Evolutionary conservation across 2,329 filamentous ascomycete species (phyloP).

Genomic region (Parastagonospora avenae): DNA sequence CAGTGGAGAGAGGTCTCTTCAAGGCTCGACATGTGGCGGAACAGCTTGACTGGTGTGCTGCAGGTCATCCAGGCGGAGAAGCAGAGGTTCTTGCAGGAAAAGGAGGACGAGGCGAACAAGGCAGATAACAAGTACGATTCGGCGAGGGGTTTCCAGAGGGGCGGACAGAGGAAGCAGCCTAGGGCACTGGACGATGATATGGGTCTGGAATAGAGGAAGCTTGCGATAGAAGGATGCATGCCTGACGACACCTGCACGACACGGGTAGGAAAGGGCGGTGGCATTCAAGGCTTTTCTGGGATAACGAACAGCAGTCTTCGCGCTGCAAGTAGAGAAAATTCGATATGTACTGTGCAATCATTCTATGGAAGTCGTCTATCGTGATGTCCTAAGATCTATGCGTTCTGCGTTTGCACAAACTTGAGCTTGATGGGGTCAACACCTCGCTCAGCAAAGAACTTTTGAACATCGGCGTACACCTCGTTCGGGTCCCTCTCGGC

Average conservation of each 20-base stretch:
- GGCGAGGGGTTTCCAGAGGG: conserved; percentile 30
- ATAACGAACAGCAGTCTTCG: conserved; percentile 35
- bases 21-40: conserved; percentile 88
- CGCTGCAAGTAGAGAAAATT: conserved; percentile 36
- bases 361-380: not conserved
- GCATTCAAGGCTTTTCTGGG: conserved; percentile 36
- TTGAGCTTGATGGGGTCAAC: conserved; percentile 38
- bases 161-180: conserved; percentile 32
- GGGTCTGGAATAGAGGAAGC: conserved; percentile 24
- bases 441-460: conserved; percentile 40
- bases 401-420: conserved; percentile 34
- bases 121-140: conserved; percentile 67
- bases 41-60: conserved; percentile 78
- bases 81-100: conserved; percentile 75
- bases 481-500: conserved; percentile 71
- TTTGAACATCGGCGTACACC: conserved; percentile 61
- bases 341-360: conserved; percentile 22
- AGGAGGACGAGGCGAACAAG: conserved; percentile 77
- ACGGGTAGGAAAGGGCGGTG: conserved; percentile 18
- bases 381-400: conserved; percentile 4
- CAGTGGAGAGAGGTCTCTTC: conserved; percentile 96
- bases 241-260: conserved; percentile 14
- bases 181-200: conserved; percentile 44
- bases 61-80: conserved; percentile 80
- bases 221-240: not conserved